These are phyloP conservation scores for Penicillium crystallinum DNA, from an alignment of 495 filamentous ascomycete species.

Conservation along the genomic window DNA sequence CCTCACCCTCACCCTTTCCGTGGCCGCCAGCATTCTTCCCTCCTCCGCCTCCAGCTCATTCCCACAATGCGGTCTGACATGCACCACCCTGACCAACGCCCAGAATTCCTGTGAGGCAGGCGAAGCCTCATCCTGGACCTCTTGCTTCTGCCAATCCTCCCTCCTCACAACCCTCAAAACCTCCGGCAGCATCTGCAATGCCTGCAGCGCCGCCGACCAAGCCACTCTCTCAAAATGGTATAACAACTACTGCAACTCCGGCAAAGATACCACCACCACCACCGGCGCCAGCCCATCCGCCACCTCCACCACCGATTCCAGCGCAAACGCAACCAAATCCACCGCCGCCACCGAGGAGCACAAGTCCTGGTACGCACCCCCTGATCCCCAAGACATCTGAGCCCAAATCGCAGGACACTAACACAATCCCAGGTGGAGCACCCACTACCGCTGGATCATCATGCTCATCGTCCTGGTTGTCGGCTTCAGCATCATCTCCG, in stretches of 20 bases:
- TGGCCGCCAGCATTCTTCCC: constrained; percentile 27
- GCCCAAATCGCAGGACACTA: background rate
- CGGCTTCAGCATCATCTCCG: constrained; percentile 37
- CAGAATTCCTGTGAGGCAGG: constrained; percentile 38
- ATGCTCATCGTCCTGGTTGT: constrained; percentile 49
- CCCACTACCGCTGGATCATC: constrained; percentile 50
- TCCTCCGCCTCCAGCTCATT: constrained; percentile 35
- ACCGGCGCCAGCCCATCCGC: constrained; percentile 12
- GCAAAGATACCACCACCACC: constrained; percentile 14
- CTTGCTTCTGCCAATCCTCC: constrained; percentile 52
- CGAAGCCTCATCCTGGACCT: constrained; percentile 37
- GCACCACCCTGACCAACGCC: constrained; percentile 40
- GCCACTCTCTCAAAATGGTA: constrained; percentile 47
- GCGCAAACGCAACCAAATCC: constrained; percentile 2
- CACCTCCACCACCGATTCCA: constrained; percentile 4
- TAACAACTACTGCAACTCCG: constrained; percentile 33
- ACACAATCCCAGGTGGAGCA: constrained; percentile 36
- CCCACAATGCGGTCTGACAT: constrained; percentile 47
- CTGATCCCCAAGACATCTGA: background rate
- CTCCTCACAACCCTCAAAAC: constrained; percentile 36
- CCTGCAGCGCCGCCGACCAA: constrained; percentile 30
- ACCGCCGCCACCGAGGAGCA: constrained; percentile 6
- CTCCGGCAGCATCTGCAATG: constrained; percentile 33
- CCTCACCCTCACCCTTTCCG: background rate
- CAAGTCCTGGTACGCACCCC: constrained; percentile 29